Base-by-base conservation (phyloP, 306 rosid genomes). In the Pueraria montana region DNA sequence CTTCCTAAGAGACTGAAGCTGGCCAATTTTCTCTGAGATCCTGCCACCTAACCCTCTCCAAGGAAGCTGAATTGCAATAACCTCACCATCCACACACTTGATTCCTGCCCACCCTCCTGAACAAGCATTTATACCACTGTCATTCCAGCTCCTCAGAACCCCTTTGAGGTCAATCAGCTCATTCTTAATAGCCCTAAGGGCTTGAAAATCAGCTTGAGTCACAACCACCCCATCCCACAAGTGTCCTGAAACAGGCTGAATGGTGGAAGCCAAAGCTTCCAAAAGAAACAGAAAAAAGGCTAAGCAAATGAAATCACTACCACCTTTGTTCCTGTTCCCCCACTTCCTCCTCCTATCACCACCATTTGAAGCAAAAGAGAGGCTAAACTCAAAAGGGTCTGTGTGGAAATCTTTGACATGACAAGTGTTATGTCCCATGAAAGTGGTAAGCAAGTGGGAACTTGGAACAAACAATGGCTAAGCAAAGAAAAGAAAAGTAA, bases 61-160 rank as follows among this genome's bases (percentile, higher is more conserved):
- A 34, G 99, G 99, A 85, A 96, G 94, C 83, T 96, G 99, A 67
- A 96, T 90, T 6, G 92, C 97, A 64, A 96, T 88, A 36, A 96
- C 99, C 26, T 94, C 94, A 3, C 99, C 99, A 4, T 89, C 91
- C 42, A 88, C 90, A 76, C 99, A 96, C 79, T 96, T 96, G 85
- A 96, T 94, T 53, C 99, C 99, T 23, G 74, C 89, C 99, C 99
- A 96, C 6, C 88, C 79, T 38, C 99, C 99, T 4, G 97, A 94
- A 83, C 99, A 96, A 64, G 92, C 94, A 78, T 95, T 97, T 46
- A 76, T 1, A 1, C 94, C 95, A 78, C 90, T 92, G 40, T 88
- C 94, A 65, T 93, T 96, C 98, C 99, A 96, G 91, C 92, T 94
- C 26, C 86, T 90, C 26, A 96, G 74, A 8, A 83, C 80, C 52